Percentiles rank a stretch among this genome's conserved stretches.
Conservation (phyloP, 352 stramenopile species). For the Phytophthora fragariaefolia region DNA sequence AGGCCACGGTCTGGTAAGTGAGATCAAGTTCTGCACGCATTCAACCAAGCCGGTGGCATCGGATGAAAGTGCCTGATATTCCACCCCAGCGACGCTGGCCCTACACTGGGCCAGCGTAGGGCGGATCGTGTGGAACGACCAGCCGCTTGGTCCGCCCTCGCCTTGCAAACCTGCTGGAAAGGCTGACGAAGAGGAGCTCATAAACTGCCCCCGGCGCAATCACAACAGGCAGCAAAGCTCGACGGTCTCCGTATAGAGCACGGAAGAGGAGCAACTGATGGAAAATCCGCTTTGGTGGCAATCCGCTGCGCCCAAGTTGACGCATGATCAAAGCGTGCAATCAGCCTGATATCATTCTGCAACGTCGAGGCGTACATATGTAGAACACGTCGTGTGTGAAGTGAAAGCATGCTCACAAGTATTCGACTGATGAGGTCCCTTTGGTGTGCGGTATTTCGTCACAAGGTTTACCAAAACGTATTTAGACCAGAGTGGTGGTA, state of each 20-base stretch:
- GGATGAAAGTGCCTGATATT: slow-evolving; percentile 9
- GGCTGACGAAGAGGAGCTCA: slow-evolving; percentile 19
- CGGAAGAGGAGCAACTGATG: slow-evolving; percentile 26
- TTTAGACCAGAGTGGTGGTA: too few relatives aligned
- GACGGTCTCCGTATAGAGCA: slow-evolving; percentile 25
- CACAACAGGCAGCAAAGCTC: slow-evolving; percentile 21
- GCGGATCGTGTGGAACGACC: slow-evolving; percentile 22
- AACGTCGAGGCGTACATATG: neutral
- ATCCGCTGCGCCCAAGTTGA: neutral
- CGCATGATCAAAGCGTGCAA: too few relatives aligned
- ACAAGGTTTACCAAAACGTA: neutral
- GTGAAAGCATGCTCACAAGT: neutral
- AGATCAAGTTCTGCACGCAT: slow-evolving; percentile 1
- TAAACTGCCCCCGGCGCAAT: slow-evolving; percentile 31
- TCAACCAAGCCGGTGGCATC: slow-evolving; percentile 8
- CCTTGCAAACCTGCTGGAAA: slow-evolving; percentile 37
- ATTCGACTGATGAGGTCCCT: neutral
- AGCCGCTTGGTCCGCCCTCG: slow-evolving; percentile 28
- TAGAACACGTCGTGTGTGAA: neutral
- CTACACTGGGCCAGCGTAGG: neutral
- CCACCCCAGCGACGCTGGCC: too few relatives aligned
- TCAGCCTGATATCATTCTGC: too few relatives aligned
- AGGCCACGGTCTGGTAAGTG: slow-evolving; percentile 2
- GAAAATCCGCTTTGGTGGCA: slow-evolving; percentile 29
- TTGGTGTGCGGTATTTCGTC: neutral